Evolutionary conservation across 805 yeast genomes (phyloP), one percentile per base, ranked within the genome.

Genomic region (Saccharomycopsis babjevae): DNA sequence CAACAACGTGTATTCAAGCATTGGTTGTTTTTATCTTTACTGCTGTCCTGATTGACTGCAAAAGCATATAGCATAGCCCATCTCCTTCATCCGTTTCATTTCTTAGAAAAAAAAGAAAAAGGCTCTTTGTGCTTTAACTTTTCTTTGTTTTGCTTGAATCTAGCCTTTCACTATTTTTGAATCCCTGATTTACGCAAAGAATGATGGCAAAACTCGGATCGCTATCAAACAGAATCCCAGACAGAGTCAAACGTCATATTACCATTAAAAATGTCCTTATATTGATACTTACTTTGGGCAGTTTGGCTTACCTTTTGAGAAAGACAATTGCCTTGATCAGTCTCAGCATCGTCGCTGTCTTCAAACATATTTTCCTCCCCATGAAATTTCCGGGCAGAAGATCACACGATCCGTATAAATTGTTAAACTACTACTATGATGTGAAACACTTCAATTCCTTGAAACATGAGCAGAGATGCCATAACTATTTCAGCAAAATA

Each of bases 331-430:
- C 36, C 16, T 34, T 62, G 10, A 7, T 54, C 18, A 57, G 56
- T 28, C 50, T 62, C 16, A 18, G 57, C 10, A 39, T 56, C 5
- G 61, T 54, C 7, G 64, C 62, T n/a, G 60, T 62, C 5, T 5
- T 59, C 10, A 56, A 58, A 46, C 64, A 62, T 42, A 30, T 30
- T 18, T 30, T 62, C n/a, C 22, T 57, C 30, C 64, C 64, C 16
- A 57, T 18, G n/a, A 46, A 46, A 42, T 62, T 62, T 30, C 38
- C 56, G 2, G 62, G 62, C 8, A 57, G 54, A 16, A 50, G 56
- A 22, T 62, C 64, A 7, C 18, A 22, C 10, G 56, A 63, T 56
- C 65, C 65, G 10, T 63, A 63, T 38, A 50, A 60, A 28, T 32
- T 63, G 11, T 54, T 63, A 13, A 34, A 34, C 10, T 63, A 63